These are phyloP conservation scores for Aschersonia sp. DNA, from an alignment of 2,329 filamentous ascomycete genomes.

Conservation along the genomic window DNA sequence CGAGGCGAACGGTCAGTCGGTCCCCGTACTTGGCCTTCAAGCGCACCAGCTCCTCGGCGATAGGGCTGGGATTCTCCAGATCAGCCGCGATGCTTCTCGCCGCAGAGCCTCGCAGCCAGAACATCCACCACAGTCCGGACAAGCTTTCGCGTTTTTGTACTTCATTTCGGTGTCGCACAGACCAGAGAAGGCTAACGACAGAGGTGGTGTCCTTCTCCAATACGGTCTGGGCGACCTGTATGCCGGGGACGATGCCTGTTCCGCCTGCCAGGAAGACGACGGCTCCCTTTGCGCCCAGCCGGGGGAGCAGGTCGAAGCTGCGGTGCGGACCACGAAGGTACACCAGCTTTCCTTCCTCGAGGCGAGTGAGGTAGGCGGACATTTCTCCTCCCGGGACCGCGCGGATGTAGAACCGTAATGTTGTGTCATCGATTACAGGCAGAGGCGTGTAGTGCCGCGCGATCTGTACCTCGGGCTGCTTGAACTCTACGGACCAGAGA, in stretches of 20 bases:
- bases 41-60: slow-evolving; percentile 48
- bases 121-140: background rate
- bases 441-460: slow-evolving; percentile 84
- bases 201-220: slow-evolving; percentile 21
- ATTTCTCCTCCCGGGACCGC: slow-evolving; percentile 70
- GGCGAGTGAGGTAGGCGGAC: slow-evolving; percentile 60
- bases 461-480: slow-evolving; percentile 89
- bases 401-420: slow-evolving; percentile 59
- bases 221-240: slow-evolving; percentile 62
- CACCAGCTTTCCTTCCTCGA: slow-evolving; percentile 48
- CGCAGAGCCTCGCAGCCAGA: slow-evolving; percentile 4
- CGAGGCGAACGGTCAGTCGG: slow-evolving; percentile 54
- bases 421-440: slow-evolving; percentile 30
- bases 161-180: slow-evolving; percentile 29
- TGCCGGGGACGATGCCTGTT: slow-evolving; percentile 79
- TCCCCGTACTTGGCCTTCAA: slow-evolving; percentile 43
- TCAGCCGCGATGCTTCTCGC: slow-evolving; percentile 9
- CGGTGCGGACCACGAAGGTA: slow-evolving; percentile 67
- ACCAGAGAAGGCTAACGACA: slow-evolving; percentile 66
- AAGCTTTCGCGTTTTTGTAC: background rate
- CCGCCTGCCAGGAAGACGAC: slow-evolving; percentile 83
- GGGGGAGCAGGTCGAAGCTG: slow-evolving; percentile 40
- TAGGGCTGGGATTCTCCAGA: slow-evolving; percentile 21
- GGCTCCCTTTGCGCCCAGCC: slow-evolving; percentile 15
- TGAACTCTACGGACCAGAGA: slow-evolving; percentile 82